Evolutionary conservation across 768 basidiomycete genomes (phyloP).

Genomic region (Serendipita sp.): DNA sequence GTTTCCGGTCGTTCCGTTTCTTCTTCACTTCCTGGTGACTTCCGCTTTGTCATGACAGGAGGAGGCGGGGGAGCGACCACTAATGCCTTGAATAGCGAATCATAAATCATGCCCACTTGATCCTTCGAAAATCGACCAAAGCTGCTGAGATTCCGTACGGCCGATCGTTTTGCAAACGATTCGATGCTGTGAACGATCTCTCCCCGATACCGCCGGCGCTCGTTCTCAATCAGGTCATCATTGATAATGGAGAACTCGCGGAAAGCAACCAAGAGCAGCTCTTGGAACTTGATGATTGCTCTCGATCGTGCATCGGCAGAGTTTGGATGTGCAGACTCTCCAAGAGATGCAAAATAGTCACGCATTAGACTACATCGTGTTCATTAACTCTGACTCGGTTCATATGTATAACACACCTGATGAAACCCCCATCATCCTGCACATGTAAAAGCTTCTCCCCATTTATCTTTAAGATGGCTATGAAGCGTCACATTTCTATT

Average conservation of each 20-base stretch:
- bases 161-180: slow-evolving; percentile 81
- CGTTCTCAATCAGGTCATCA: slow-evolving; percentile 79
- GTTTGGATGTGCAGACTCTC: slow-evolving; percentile 83
- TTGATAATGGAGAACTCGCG: slow-evolving; percentile 94
- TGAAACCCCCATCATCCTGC: slow-evolving; percentile 93
- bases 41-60: slow-evolving; percentile 24
- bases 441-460: slow-evolving; percentile 81
- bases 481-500: not conserved
- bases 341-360: slow-evolving; percentile 84
- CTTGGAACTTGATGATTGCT: slow-evolving; percentile 94
- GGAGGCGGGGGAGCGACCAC: slow-evolving; percentile 48
- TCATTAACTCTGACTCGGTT: not conserved
- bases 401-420: slow-evolving; percentile 44
- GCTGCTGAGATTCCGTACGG: slow-evolving; percentile 70
- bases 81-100: slow-evolving; percentile 53
- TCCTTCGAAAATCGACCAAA: slow-evolving; percentile 75
- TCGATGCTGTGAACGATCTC: slow-evolving; percentile 91
- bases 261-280: slow-evolving; percentile 91
- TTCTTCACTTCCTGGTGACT: slow-evolving; percentile 16
- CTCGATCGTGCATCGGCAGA: slow-evolving; percentile 77
- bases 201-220: slow-evolving; percentile 69
- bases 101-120: slow-evolving; percentile 72
- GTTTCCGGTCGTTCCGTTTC: slow-evolving; percentile 74
- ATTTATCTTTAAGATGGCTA: slow-evolving; percentile 95
- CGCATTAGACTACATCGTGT: slow-evolving; percentile 59